phyloP scores from a whole-genome alignment of 2,329 filamentous ascomycete genomes.

The Pseudogymnoascus sp. region DNA sequence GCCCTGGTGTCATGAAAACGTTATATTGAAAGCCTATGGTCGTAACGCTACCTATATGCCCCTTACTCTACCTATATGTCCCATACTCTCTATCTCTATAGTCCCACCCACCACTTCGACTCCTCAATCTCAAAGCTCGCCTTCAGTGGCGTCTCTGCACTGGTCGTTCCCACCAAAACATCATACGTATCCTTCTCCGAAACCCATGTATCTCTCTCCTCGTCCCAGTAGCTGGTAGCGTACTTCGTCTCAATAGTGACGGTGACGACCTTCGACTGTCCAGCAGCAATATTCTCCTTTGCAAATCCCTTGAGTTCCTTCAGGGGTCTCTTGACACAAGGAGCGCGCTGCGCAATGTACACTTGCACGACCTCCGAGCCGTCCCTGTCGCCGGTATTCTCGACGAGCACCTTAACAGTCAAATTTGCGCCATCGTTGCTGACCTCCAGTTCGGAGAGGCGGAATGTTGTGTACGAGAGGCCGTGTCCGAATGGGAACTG shows the following conservation, averaged over 20 bases:
- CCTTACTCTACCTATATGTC: neutral
- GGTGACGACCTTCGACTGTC: slow-evolving; percentile 49
- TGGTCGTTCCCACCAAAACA: slow-evolving; percentile 54
- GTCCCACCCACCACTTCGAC: slow-evolving; percentile 61
- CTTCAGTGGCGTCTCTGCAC: slow-evolving; percentile 41
- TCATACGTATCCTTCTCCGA: slow-evolving; percentile 59
- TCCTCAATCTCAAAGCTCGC: slow-evolving; percentile 50
- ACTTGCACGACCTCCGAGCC: slow-evolving; percentile 53
- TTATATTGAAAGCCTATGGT: neutral
- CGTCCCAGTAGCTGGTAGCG: slow-evolving; percentile 63
- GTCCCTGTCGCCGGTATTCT: slow-evolving; percentile 50
- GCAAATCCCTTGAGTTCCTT: slow-evolving; percentile 61
- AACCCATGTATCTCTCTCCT: slow-evolving; percentile 58
- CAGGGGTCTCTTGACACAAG: slow-evolving; percentile 45
- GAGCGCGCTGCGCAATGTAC: slow-evolving; percentile 46
- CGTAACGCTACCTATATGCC: neutral
- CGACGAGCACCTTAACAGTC: slow-evolving; percentile 42
- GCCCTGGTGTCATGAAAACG: neutral
- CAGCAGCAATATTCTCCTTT: slow-evolving; percentile 56
- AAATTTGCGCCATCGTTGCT: slow-evolving; percentile 43
- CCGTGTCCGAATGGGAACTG: slow-evolving; percentile 50
- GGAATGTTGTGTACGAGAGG: slow-evolving; percentile 65
- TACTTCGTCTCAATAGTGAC: slow-evolving; percentile 56
- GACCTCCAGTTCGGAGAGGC: slow-evolving; percentile 40
- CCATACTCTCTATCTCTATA: slow-evolving; percentile 34